Evolutionary conservation across 148 eudicot species (phyloP), one percentile per base, ranked within the genome.

Genomic region (Persicaria tinctoria): DNA sequence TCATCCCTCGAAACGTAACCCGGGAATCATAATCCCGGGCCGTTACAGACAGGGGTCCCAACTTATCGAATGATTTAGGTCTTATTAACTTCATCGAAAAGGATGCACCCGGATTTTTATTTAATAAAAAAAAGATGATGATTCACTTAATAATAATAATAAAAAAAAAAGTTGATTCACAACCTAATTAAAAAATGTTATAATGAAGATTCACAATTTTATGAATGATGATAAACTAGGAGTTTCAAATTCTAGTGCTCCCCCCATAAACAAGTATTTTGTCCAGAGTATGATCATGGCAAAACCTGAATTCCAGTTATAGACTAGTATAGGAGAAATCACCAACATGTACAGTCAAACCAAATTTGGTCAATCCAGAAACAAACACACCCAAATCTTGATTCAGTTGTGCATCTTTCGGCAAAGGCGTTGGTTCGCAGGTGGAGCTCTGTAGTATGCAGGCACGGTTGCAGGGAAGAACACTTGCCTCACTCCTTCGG

Each of bases 401-500:
- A 60, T 60, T 60, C 44, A 60, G 44, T 60, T 9, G 38, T 60
- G 68, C 68, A 60, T 23, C 68, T 23, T 60, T 23, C 5, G 41
- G 4, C 27, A 4, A 27, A 8, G 9, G 10, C 20, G 8, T 60
- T 60, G 41, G 2, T 60, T 82, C 2, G 55, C 78, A 14, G 80
- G 86, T 57, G 84, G 83, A 64, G 87, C 84, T 75, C 91, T 81
- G 32, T 92, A 80, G 71, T 84, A 87, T n/a, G 95, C 91, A 17
- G 92, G 94, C 47, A 90, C 75, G 27, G 91, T 88, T 76, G 85
- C 85, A 20, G 95, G 95, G 79, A 92, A 90, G 84, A 92, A 90
- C 92, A 89, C 85, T 83, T 92, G 95, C 80, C 92, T 83, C n/a
- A 90, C 83, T 17, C 97, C 97, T 82, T 91, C 97, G 0, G 91